Evolutionary conservation across 306 rosid genomes (phyloP).

Genomic region (Datisca glomerata): DNA sequence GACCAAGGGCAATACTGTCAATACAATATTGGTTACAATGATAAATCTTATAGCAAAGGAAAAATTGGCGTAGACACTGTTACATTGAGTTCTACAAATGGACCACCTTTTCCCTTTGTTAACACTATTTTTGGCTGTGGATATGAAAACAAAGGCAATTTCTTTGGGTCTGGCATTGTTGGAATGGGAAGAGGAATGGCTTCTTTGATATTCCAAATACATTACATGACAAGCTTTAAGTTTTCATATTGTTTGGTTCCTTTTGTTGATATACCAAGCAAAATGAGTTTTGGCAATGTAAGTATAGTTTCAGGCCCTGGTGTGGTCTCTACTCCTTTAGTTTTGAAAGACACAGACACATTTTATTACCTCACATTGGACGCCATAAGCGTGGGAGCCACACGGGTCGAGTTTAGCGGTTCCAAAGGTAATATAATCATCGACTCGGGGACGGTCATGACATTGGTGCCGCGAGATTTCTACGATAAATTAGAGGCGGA

Average conservation of each 20-base stretch:
- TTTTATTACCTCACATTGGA: conserved; percentile 30
- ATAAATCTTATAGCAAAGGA: not conserved
- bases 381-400: conserved; percentile 33
- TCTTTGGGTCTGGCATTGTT: not conserved
- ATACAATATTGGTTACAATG: not conserved
- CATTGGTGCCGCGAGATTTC: not conserved
- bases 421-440: not conserved
- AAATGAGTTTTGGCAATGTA: conserved; percentile 33
- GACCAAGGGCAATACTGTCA: not conserved
- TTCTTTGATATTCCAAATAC: not conserved
- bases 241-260: not conserved
- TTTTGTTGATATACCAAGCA: conserved; percentile 8
- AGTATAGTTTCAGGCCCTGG: conserved; percentile 10
- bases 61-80: not conserved
- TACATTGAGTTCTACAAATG: not conserved
- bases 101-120: not conserved
- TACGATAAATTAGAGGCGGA: not conserved
- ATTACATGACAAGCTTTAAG: not conserved
- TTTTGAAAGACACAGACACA: not conserved
- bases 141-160: not conserved
- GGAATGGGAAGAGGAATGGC: not conserved
- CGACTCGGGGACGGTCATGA: not conserved
- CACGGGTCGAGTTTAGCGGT: conserved; percentile 7
- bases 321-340: conserved; percentile 24
- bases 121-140: not conserved